A percentile compares a stretch with the other conserved stretches of the same genome.
These are phyloP conservation scores for Raddia guianensis DNA, from an alignment of 176 grass and related monocot genomes.

Conservation along the genomic window DNA sequence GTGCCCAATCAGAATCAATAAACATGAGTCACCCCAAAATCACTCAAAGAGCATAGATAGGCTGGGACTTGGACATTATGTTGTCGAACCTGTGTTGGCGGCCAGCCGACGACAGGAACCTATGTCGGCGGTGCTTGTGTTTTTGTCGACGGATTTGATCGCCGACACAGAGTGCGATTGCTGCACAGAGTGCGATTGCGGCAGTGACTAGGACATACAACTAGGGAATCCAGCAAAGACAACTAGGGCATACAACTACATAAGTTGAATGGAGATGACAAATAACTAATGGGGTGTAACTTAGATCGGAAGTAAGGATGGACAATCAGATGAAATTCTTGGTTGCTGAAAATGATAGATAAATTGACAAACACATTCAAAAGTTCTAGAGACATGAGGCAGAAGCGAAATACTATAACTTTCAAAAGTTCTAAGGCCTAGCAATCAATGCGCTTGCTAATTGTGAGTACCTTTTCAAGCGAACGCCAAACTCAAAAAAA, in stretches of 20 bases:
- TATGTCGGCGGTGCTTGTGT: too few relatives aligned
- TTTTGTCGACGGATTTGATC: too few relatives aligned
- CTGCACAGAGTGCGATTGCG: too few relatives aligned
- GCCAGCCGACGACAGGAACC: too few relatives aligned
- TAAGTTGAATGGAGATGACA: background rate
- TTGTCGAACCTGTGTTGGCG: too few relatives aligned
- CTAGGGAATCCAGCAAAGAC: background rate
- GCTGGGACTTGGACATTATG: too few relatives aligned
- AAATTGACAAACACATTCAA: background rate
- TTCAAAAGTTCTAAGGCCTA: background rate
- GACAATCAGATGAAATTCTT: background rate
- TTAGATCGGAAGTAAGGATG: conserved; percentile 4
- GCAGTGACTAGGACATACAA: background rate
- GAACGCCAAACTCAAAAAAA: background rate
- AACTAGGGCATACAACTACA: background rate
- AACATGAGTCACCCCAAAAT: background rate
- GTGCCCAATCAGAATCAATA: background rate
- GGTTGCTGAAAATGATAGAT: background rate
- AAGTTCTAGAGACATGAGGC: background rate
- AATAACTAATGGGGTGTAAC: background rate
- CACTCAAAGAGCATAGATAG: background rate
- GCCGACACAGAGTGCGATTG: too few relatives aligned
- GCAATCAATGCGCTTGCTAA: background rate
- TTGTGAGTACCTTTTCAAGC: background rate
- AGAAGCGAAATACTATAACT: background rate